Percentiles rank a stretch among this genome's conserved stretches.
Conservation (phyloP, 768 basidiomycete genomes). For the Boletus sensibilis region DNA sequence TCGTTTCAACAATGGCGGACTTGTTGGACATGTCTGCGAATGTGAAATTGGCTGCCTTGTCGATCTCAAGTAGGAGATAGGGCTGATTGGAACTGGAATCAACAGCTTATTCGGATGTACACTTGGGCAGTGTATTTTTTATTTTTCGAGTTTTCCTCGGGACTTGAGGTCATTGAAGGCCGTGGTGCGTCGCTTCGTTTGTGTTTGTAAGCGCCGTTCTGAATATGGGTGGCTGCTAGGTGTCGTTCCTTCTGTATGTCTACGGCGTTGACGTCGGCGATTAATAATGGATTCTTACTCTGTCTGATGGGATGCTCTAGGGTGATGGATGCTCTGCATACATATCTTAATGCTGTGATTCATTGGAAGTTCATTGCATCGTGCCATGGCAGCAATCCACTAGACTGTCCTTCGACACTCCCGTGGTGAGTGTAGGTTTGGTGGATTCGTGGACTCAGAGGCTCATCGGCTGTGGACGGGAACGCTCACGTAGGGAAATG, state of each 20-base stretch:
- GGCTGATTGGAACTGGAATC: not conserved
- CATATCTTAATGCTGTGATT: not conserved
- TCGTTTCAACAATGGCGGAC: not conserved
- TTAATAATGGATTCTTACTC: not conserved
- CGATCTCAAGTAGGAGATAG: not conserved
- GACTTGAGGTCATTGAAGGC: slow-evolving; percentile 6
- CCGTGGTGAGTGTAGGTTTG: not conserved
- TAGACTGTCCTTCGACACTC: not conserved
- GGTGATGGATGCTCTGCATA: not conserved
- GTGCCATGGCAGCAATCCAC: not conserved
- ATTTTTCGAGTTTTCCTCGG: slow-evolving; percentile 4
- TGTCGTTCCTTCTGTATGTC: not conserved
- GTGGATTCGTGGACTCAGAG: not conserved
- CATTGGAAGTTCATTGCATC: not conserved
- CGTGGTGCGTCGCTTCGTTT: not conserved
- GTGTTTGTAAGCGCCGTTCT: not conserved
- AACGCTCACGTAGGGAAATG: not conserved
- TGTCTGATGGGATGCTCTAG: not conserved
- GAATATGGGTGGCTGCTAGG: not conserved
- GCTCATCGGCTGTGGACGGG: not conserved
- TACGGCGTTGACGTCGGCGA: not conserved
- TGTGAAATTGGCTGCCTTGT: not conserved
- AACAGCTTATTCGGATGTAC: slow-evolving; percentile 11
- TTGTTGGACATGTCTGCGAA: not conserved
- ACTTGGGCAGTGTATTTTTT: slow-evolving; percentile 8